Evolutionary conservation across 768 basidiomycete genomes (phyloP), one percentile per base, ranked within the genome.

Genomic region (Boletellus emodensis): DNA sequence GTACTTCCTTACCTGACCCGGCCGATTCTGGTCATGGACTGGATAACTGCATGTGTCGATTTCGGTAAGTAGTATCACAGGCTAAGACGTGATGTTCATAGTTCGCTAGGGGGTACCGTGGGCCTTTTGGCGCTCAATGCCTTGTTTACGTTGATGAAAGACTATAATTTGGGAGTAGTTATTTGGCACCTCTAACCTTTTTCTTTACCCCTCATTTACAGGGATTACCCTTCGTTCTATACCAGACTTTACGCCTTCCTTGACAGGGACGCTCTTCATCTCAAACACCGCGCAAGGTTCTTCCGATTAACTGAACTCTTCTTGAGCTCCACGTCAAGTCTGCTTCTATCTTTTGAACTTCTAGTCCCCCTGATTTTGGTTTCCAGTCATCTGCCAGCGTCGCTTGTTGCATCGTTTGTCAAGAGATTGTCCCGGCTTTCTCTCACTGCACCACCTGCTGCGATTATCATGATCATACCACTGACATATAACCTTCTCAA

Each of bases 211-310:
- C 7, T 40, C 46, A 26, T 39, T 46, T 46, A 39, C 61, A 97
- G 95, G 10, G 96, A 99, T 61, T 98, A 95, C 62, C 94, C 96
- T 3, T 85, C 84, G 11, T 97, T 99, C 71, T 99, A 96, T 71
- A 87, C 85, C 6, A 84, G 87, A 5, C 79, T 99, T 2, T 98
- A 98, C 64, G 79, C 84, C 1, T 89, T 97, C 65, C 79, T 98
- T 17, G 89, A 95, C 63, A 78, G 85, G 10, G 82, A 94, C 17
- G 79, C 96, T 4, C 78, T 99, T 7, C 95, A 98, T 61, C 79
- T 90, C 45, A 95, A 92, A 62, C 87, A 96, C 63, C 82, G 96
- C 12, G 88, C 95, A 1, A 81, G 95, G 37, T 98, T 99, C 72
- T 96, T 99, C 78, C 82, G 95, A 26, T 73, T 98, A 59, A 80